phyloP scores from a whole-genome alignment of 225 moss, liverwort and hornwort genomes.

The Antitrichia curtipendula region DNA sequence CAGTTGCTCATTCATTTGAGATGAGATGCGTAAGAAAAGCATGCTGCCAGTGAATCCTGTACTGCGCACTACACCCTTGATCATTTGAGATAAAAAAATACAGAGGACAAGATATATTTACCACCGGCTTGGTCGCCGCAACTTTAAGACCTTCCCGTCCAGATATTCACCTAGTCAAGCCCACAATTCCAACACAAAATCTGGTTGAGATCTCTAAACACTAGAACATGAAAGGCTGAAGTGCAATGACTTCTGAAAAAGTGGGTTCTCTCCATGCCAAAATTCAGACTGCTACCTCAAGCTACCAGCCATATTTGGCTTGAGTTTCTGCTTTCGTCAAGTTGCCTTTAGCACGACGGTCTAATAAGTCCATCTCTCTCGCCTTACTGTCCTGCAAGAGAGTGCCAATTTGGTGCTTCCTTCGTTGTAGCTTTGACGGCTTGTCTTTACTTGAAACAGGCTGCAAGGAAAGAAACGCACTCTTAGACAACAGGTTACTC shows the following conservation, averaged over 20 bases:
- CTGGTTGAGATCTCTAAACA: slow-evolving; percentile 7
- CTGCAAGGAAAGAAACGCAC: slow-evolving; percentile 20
- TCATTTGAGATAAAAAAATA: not conserved
- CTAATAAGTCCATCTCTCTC: slow-evolving; percentile 86
- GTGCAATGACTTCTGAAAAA: not conserved
- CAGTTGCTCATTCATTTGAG: not conserved
- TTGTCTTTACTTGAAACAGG: slow-evolving; percentile 81
- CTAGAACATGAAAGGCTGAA: not conserved
- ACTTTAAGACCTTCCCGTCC: not conserved
- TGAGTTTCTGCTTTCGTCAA: slow-evolving; percentile 96
- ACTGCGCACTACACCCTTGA: not conserved
- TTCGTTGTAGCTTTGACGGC: slow-evolving; percentile 76
- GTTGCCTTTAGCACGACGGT: slow-evolving; percentile 73
- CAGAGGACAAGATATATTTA: not conserved
- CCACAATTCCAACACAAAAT: not conserved
- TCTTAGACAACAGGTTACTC: not conserved
- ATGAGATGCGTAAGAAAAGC: not conserved
- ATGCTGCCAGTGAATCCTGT: not conserved
- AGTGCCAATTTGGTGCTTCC: slow-evolving; percentile 96
- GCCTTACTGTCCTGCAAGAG: slow-evolving; percentile 83
- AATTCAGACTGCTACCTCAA: not conserved
- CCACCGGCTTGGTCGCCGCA: not conserved
- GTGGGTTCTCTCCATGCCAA: not conserved
- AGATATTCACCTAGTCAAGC: not conserved
- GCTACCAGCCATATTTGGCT: slow-evolving; percentile 96